These are phyloP conservation scores for Dentipellis fragilis DNA, from an alignment of 768 basidiomycete species.

Conservation along the genomic window DNA sequence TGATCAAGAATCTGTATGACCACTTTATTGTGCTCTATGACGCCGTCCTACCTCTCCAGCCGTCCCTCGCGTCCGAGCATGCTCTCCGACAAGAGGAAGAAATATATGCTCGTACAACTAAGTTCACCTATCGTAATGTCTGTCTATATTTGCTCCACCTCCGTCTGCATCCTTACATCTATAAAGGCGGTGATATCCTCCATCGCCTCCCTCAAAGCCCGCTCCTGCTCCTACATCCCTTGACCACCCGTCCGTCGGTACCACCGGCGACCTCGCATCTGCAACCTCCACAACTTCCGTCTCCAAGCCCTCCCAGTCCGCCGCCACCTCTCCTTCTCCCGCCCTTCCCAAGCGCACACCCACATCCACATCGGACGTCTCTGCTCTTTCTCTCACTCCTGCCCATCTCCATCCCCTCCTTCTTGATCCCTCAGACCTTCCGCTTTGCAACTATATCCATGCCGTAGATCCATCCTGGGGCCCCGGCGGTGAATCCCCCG, in stretches of 20 bases:
- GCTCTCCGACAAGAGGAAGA: slow-evolving; percentile 76
- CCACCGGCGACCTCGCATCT: slow-evolving; percentile 46
- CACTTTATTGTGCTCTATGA: slow-evolving; percentile 66
- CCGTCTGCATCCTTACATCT: slow-evolving; percentile 11
- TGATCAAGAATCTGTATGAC: slow-evolving; percentile 67
- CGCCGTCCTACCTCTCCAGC: slow-evolving; percentile 38
- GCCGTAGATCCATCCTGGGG: slow-evolving; percentile 48
- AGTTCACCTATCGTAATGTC: slow-evolving; percentile 79
- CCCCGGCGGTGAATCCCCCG: slow-evolving; percentile 53
- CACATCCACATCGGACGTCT: slow-evolving; percentile 20
- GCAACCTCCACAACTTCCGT: slow-evolving; percentile 34
- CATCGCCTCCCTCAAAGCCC: slow-evolving; percentile 41
- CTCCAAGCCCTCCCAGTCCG: not conserved
- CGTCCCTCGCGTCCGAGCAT: slow-evolving; percentile 64
- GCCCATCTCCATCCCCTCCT: slow-evolving; percentile 47
- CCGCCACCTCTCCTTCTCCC: slow-evolving; percentile 13
- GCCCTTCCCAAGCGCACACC: slow-evolving; percentile 24
- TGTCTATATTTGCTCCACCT: not conserved
- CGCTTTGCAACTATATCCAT: slow-evolving; percentile 60
- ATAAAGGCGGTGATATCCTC: slow-evolving; percentile 40
- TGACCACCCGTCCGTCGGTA: slow-evolving; percentile 69
- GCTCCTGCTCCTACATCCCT: slow-evolving; percentile 44
- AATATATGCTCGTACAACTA: slow-evolving; percentile 63
- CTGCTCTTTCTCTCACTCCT: slow-evolving; percentile 43
- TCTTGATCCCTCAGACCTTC: slow-evolving; percentile 46